Conservation (phyloP, 164 flowering plant genomes). For the Chloranthus sessilifolius region DNA sequence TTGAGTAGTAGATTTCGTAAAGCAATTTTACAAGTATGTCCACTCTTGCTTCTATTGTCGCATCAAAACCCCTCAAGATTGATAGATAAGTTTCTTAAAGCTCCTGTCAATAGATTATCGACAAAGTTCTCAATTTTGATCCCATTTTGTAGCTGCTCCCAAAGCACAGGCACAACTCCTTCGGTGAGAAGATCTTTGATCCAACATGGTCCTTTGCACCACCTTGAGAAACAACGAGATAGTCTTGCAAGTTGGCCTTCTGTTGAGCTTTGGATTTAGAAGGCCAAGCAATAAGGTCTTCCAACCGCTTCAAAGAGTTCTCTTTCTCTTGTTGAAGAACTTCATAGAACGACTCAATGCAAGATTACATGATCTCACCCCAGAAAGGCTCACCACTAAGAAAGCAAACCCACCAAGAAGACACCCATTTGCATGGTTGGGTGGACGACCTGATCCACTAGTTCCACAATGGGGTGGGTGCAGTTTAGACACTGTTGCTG, state of each 20-base stretch:
- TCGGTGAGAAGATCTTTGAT: constrained; percentile 94
- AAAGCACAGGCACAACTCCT: constrained; percentile 94
- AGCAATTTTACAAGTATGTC: constrained; percentile 89
- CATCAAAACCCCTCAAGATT: constrained; percentile 89
- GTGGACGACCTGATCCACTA: too few species aligned
- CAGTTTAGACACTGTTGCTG: too few species aligned
- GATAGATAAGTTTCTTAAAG: constrained; percentile 71
- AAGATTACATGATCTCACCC: too few species aligned
- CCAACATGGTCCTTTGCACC: constrained; percentile 93
- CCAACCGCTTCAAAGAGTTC: too few species aligned
- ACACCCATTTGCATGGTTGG: too few species aligned
- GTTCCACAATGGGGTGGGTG: too few species aligned
- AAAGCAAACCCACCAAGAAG: too few species aligned
- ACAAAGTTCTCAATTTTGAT: constrained; percentile 64
- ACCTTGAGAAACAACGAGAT: constrained; percentile 83
- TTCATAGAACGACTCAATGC: too few species aligned
- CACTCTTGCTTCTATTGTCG: constrained; percentile 79
- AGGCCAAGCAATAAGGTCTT: constrained; percentile 88
- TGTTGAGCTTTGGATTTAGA: constrained; percentile 69
- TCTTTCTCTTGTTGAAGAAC: too few species aligned
- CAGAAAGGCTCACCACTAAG: too few species aligned
- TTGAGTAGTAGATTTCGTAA: constrained; percentile 66
- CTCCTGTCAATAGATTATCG: constrained; percentile 77
- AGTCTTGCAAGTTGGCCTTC: constrained; percentile 91
- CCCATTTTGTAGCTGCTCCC: constrained; percentile 78